These are phyloP conservation scores for Aspergillus nidulans DNA, from an alignment of 495 filamentous ascomycete species.

Conservation along the genomic window DNA sequence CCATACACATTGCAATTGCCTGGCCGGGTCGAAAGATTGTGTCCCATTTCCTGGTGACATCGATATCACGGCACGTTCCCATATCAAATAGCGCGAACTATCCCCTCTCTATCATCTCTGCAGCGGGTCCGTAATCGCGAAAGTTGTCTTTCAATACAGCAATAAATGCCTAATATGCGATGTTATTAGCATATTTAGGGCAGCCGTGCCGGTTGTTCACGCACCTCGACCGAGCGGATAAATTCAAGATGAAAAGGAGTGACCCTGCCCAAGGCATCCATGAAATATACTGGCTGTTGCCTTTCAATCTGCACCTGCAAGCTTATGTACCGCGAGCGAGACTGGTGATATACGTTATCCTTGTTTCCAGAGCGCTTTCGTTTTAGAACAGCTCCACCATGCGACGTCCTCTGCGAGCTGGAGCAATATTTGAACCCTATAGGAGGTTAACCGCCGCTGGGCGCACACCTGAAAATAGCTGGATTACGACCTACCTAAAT, in stretches of 20 bases:
- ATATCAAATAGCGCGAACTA: neutral
- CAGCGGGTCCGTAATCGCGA: neutral
- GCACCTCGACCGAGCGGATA: neutral
- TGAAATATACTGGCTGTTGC: neutral
- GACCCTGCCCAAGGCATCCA: neutral
- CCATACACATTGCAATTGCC: neutral
- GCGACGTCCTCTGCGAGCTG: too few relatives aligned
- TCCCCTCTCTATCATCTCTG: neutral
- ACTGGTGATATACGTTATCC: too few relatives aligned
- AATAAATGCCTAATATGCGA: neutral
- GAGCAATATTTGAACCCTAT: too few relatives aligned
- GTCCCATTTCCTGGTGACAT: neutral
- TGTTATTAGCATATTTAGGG: too few relatives aligned
- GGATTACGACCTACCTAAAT: too few relatives aligned
- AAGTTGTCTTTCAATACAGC: neutral
- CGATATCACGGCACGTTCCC: neutral
- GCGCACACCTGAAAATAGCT: too few relatives aligned
- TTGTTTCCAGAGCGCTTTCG: too few relatives aligned
- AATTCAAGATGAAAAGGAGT: neutral
- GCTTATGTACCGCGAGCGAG: too few relatives aligned
- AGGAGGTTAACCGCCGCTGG: too few relatives aligned
- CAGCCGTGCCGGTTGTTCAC: too few relatives aligned
- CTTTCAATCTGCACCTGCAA: neutral
- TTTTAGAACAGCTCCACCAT: too few relatives aligned
- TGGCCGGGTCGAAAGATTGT: neutral